Conservation (phyloP, 805 yeast genomes). For the Candida dendrica region DNA sequence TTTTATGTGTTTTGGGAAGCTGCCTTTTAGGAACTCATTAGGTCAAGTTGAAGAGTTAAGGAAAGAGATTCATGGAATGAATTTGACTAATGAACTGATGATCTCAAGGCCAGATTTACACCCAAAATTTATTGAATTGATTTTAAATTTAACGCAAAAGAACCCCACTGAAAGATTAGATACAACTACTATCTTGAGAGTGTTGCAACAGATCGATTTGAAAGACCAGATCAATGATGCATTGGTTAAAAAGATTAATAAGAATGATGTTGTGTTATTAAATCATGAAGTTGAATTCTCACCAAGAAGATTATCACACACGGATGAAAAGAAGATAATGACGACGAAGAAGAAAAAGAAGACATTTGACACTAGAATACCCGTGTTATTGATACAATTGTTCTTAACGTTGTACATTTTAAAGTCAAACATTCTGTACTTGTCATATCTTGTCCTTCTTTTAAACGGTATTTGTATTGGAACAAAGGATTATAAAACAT, state of each 20-base stretch:
- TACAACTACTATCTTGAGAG: slow-evolving; percentile 30
- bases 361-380: no score
- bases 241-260: not conserved
- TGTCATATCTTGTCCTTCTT: not conserved
- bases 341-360: no score
- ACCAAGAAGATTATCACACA: not conserved
- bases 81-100: slow-evolving; percentile 15
- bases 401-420: not conserved
- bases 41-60: slow-evolving; percentile 13
- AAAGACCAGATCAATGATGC: not conserved
- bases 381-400: not conserved
- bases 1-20: slow-evolving; percentile 59
- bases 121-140: slow-evolving; percentile 26
- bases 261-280: not conserved
- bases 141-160: slow-evolving; percentile 30
- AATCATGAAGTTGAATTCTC: not conserved
- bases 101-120: slow-evolving; percentile 18
- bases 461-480: not conserved
- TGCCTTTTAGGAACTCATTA: slow-evolving; percentile 46
- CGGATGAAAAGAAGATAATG: no score
- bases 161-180: slow-evolving; percentile 34
- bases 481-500: not conserved
- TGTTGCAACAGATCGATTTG: slow-evolving; percentile 13
- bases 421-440: not conserved
- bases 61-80: slow-evolving; percentile 19